phyloP scores from a whole-genome alignment of 2,329 filamentous ascomycete species.

The Ophiostoma sp. region DNA sequence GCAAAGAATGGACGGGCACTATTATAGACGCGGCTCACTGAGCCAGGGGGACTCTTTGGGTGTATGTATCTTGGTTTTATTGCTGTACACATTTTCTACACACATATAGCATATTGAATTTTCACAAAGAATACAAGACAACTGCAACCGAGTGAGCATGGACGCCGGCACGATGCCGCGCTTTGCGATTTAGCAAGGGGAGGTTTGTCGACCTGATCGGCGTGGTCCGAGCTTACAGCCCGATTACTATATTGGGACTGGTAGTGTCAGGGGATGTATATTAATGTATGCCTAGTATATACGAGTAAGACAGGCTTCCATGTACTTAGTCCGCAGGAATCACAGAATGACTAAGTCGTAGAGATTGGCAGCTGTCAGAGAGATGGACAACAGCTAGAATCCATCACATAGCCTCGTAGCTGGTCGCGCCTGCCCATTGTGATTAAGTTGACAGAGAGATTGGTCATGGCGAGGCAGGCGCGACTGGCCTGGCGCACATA shows the following conservation, averaged over 20 bases:
- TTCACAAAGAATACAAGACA: background rate
- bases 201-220: background rate
- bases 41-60: background rate
- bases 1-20: background rate
- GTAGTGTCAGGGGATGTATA: too few species aligned
- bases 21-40: background rate
- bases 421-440: background rate
- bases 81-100: background rate
- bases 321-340: too few species aligned
- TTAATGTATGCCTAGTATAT: background rate
- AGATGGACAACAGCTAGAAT: background rate
- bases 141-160: background rate
- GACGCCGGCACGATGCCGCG: background rate
- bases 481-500: background rate
- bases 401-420: background rate
- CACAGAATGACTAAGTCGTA: too few species aligned
- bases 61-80: background rate
- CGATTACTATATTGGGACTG: slow-evolving; percentile 1
- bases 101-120: background rate
- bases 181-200: too few species aligned
- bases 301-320: background rate
- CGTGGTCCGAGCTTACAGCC: slow-evolving; percentile 8
- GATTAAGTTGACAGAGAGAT: background rate
- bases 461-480: background rate
- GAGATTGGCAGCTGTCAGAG: background rate